Percentiles rank a stretch among this genome's conserved stretches.
Conservation (phyloP, 1,284 basidiomycete genomes). For the Moesziomyces globuligerus region DNA sequence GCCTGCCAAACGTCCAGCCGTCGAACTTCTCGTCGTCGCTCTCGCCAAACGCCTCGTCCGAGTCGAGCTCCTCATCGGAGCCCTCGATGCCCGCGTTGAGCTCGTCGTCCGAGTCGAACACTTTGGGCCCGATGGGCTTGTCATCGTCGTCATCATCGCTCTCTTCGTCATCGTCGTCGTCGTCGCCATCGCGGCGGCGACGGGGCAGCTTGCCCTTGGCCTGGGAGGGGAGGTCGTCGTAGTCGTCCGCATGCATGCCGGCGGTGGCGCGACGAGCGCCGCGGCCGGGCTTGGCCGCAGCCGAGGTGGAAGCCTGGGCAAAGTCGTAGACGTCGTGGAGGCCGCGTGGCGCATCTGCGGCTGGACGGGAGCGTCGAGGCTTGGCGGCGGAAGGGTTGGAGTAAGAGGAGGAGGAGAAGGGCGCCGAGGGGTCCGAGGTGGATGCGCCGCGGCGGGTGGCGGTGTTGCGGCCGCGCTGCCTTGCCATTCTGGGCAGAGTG, state of each 20-base stretch:
- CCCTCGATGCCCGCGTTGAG: slow-evolving; percentile 43
- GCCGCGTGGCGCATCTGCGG: slow-evolving; percentile 6
- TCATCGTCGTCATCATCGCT: slow-evolving; percentile 22
- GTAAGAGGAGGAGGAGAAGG: slow-evolving; percentile 30
- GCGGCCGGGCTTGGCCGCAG: slow-evolving; percentile 20
- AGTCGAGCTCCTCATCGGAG: slow-evolving; percentile 65
- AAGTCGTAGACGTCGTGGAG: slow-evolving; percentile 33
- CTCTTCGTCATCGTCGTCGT: slow-evolving; percentile 23
- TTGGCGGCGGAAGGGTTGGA: slow-evolving; percentile 10
- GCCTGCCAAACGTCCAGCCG: slow-evolving; percentile 43
- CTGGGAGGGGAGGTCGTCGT: slow-evolving; percentile 32
- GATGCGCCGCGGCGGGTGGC: neutral
- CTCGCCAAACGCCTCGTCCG: slow-evolving; percentile 65
- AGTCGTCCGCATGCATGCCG: slow-evolving; percentile 31
- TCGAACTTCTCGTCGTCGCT: slow-evolving; percentile 61
- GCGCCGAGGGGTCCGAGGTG: slow-evolving; percentile 4
- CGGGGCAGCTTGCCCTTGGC: slow-evolving; percentile 29
- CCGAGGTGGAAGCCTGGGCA: slow-evolving; percentile 31
- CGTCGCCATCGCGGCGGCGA: slow-evolving; percentile 6
- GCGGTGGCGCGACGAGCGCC: slow-evolving; percentile 31
- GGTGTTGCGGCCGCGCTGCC: neutral
- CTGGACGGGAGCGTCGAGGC: slow-evolving; percentile 11
- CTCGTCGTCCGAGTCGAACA: slow-evolving; percentile 58
- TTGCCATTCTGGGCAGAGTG: slow-evolving; percentile 1
- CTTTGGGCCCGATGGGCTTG: slow-evolving; percentile 39